Base-by-base conservation (phyloP, 2,329 filamentous ascomycete species). In the Alternaria longipes region DNA sequence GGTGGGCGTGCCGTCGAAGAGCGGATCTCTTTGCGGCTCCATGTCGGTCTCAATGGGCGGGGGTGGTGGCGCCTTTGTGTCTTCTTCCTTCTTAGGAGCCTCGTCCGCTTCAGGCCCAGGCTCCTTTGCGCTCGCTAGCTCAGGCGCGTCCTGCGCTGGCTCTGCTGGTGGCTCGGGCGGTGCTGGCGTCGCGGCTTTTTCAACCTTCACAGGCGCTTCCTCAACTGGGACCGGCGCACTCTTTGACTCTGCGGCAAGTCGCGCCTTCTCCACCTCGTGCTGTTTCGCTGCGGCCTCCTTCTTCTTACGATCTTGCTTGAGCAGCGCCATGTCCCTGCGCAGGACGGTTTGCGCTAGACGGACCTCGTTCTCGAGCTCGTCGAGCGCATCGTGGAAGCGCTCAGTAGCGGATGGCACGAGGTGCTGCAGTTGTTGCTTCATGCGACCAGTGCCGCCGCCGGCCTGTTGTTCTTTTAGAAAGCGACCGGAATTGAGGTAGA, bases 371-470 rank as follows among this genome's bases (percentile, higher is more conserved):
- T 85, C 83, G 14, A 86, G 76, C 59, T 81, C 76, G 71, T 86
- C 83, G n/a, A 85, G 79, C n/a, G 81, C 80, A 47, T 83, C 78
- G 66, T 86, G 82, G 62, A 83, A 85, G 64, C 79, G 74, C 34
- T 77, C 74, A 16, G 77, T 73, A 28, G 81, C 81, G 16, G 68
- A 70, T 3, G 82, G 79, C 14, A 85, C 70, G 41, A 72, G 76
- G 52, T 81, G 75, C 62, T 80, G 72, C 64, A 79, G 32, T 62
- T 66, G 56, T 63, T 73, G 52, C 70, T 75, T 64, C 67, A 72
- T 72, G 54, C 72, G 75, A 26, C 67, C 70, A 3, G 71, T 68
- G 61, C 70, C 71, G 18, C 67, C 68, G 64, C 70, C 71, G 7
- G 65, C 62, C 41, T 74, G 77, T 32, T 79, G 75, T 36, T 83